A percentile compares a stretch with the other conserved stretches of the same genome.
phyloP scores from a whole-genome alignment of 2,329 filamentous ascomycete genomes.

The Xylariaceae sp. region DNA sequence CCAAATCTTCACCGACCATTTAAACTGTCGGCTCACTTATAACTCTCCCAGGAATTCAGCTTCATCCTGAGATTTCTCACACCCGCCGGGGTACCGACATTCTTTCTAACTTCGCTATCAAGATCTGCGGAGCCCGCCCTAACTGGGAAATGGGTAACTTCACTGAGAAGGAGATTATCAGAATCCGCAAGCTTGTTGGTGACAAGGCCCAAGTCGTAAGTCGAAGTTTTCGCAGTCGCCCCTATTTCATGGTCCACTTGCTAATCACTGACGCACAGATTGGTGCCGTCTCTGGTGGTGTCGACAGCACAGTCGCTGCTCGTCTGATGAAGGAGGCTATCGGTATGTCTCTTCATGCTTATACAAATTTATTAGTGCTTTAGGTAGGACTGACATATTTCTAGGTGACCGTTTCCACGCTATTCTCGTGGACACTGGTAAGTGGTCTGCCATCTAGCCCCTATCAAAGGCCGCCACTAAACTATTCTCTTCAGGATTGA shows the following conservation, averaged over 20 bases:
- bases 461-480: neutral
- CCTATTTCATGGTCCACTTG: neutral
- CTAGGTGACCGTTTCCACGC: slow-evolving; percentile 69
- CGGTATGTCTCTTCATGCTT: too few species aligned
- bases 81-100: slow-evolving; percentile 25
- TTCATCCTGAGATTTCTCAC: slow-evolving; percentile 71
- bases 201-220: slow-evolving; percentile 66
- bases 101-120: slow-evolving; percentile 70
- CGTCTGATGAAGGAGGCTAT: slow-evolving; percentile 85
- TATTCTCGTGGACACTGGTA: slow-evolving; percentile 77
- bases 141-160: slow-evolving; percentile 88
- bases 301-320: slow-evolving; percentile 83
- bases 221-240: neutral
- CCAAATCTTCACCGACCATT: neutral
- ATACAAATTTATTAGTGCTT: too few species aligned
- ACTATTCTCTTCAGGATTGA: slow-evolving; percentile 41
- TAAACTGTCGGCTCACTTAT: slow-evolving; percentile 4
- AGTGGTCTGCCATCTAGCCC: slow-evolving; percentile 1
- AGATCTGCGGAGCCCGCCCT: slow-evolving; percentile 69
- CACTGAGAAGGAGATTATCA: slow-evolving; percentile 68
- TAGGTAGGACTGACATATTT: slow-evolving; percentile 42
- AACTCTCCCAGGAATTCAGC: slow-evolving; percentile 58
- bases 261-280: slow-evolving; percentile 36
- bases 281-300: slow-evolving; percentile 74
- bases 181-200: slow-evolving; percentile 79